Evolutionary conservation across 1,284 basidiomycete species (phyloP).

Genomic region (Heimioporus punctisporus): DNA sequence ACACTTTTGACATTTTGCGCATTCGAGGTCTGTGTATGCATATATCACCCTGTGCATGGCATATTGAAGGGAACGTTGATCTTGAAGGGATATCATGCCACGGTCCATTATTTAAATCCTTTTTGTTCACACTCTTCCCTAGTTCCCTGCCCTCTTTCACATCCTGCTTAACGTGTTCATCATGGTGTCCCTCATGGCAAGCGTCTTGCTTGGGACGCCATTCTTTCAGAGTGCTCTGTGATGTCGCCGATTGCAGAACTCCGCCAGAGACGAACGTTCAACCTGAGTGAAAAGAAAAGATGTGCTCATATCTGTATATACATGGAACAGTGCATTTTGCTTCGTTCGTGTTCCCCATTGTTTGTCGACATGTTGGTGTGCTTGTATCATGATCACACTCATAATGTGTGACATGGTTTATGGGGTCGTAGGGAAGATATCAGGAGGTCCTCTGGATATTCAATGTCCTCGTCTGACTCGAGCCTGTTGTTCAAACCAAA

Average conservation of each 20-base stretch:
- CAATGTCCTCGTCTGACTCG: too few species aligned
- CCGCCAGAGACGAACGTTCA: slow-evolving; percentile 21
- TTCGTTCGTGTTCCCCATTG: too few species aligned
- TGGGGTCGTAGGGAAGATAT: too few species aligned
- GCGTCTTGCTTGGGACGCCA: slow-evolving; percentile 61
- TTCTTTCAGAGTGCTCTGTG: slow-evolving; percentile 59
- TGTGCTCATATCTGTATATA: too few species aligned
- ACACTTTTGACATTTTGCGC: slow-evolving; percentile 74
- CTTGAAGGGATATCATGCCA: slow-evolving; percentile 74
- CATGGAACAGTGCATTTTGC: too few species aligned
- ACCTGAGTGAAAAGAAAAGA: slow-evolving; percentile 8
- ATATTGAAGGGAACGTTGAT: slow-evolving; percentile 74
- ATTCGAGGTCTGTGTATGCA: slow-evolving; percentile 76
- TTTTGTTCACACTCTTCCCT: not conserved
- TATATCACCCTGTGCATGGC: slow-evolving; percentile 81
- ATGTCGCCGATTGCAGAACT: slow-evolving; percentile 63
- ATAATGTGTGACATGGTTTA: too few species aligned
- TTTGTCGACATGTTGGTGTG: too few species aligned
- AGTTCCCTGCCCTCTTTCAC: slow-evolving; percentile 74
- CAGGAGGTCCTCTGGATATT: too few species aligned
- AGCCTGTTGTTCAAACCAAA: too few species aligned
- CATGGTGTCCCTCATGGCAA: slow-evolving; percentile 68
- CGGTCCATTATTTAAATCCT: slow-evolving; percentile 40
- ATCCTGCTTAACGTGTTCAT: slow-evolving; percentile 78
- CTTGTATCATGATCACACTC: too few species aligned